phyloP scores from a whole-genome alignment of 257 asterid genomes.

The Solanum etuberosum region DNA sequence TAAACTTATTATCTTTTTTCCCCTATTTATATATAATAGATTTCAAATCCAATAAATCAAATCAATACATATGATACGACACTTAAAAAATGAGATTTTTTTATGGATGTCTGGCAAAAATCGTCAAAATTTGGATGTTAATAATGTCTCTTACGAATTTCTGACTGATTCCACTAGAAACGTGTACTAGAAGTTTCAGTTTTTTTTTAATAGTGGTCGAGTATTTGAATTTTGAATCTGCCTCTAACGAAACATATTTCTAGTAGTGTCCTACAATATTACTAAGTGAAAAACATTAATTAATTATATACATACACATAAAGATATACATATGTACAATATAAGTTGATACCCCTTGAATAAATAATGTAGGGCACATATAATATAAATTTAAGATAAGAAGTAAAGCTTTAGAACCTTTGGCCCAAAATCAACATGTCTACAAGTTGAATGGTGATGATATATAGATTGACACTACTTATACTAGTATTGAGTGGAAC shows the following conservation, averaged over 20 bases:
- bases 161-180: neutral
- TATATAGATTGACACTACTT: neutral
- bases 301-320: neutral
- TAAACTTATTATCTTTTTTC: neutral
- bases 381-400: neutral
- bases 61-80: neutral
- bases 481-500: neutral
- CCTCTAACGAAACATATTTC: neutral
- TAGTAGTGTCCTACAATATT: neutral
- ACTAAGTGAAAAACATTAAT: neutral
- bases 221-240: neutral
- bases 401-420: neutral
- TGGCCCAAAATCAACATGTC: neutral
- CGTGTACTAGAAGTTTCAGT: rapidly evolving
- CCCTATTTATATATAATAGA: neutral
- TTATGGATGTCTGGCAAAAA: rapidly evolving
- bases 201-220: neutral
- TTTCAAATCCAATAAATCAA: neutral
- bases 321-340: neutral
- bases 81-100: neutral
- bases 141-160: neutral
- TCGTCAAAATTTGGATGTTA: neutral
- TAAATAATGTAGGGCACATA: neutral
- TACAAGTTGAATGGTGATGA: neutral
- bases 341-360: neutral